Evolutionary conservation across 805 yeast genomes (phyloP), one percentile per base, ranked within the genome.

Genomic region (Kuraishia borneana): DNA sequence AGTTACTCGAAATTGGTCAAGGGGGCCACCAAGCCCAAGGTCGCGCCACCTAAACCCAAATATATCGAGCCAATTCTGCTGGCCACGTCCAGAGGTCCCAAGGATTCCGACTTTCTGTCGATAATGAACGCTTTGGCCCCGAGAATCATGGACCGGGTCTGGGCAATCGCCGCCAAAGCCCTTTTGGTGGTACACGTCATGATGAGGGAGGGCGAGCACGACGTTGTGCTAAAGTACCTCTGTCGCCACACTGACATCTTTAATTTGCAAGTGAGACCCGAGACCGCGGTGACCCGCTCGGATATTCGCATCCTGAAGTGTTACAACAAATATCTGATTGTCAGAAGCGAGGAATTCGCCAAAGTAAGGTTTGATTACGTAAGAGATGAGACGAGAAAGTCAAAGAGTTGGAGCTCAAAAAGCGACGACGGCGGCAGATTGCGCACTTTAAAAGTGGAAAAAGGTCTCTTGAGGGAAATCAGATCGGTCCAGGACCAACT

Each of bases 11-110:
- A 81, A 57, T 63, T 80, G 39, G 92, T 82, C 42, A 83, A 67
- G 67, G 79, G 84, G 31, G 85, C 84, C 34, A 77, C 85, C 12
- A 77, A 77, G 54, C 66, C 76, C 22, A 77, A 77, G 45, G 71
- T 84, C 60, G 97, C 97, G 8, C 95, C 97, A n/a, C 98, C 98
- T 5, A 92, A 92, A 58, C 81, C 94, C 26, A 92, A 92, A 55
- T 92, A 92, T 53, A 76, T 92, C 35, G 97, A 89, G 60, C 97
- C 97, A 1, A 84, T 92, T 34, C 65, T 92, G 21, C 68, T 76
- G 65, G 66, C 81, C 20, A 80, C 87, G 2, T 66, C 69, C 33
- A 63, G 65, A 33, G 69, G 70, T 21, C 67, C 61, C 39, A 44
- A 47, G 19, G 44, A 48, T 28, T 76, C 70, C 14, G 70, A 83